Evolutionary conservation across 495 filamentous ascomycete genomes (phyloP).

Genomic region (Neurospora sp.): DNA sequence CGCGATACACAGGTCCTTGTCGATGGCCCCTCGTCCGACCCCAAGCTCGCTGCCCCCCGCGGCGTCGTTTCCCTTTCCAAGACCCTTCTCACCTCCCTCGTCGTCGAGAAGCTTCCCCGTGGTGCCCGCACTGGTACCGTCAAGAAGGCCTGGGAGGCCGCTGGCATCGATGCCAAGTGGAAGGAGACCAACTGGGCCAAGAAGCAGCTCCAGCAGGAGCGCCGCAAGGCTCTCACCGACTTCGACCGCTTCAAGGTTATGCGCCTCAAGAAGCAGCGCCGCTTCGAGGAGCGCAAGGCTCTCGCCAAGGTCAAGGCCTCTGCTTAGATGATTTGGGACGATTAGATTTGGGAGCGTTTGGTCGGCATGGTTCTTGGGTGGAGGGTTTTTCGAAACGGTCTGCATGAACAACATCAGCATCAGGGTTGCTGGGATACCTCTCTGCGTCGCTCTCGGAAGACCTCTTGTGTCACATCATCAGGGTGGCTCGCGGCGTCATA

Average conservation of each 20-base stretch:
- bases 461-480: slow-evolving; percentile 40
- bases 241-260: slow-evolving; percentile 99
- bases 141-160: slow-evolving; percentile 75
- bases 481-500: slow-evolving; percentile 30
- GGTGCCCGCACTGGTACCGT: slow-evolving; percentile 73
- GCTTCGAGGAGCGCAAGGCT: slow-evolving; percentile 93
- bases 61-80: slow-evolving; percentile 69
- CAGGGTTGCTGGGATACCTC: slow-evolving; percentile 35
- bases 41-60: slow-evolving; percentile 67
- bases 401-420: slow-evolving; percentile 37
- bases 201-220: slow-evolving; percentile 70
- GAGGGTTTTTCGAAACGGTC: slow-evolving; percentile 32
- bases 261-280: slow-evolving; percentile 93
- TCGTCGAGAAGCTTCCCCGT: slow-evolving; percentile 79
- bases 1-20: slow-evolving; percentile 65
- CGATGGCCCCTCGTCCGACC: slow-evolving; percentile 78
- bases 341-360: slow-evolving; percentile 22
- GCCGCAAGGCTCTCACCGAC: slow-evolving; percentile 85
- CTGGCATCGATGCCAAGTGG: slow-evolving; percentile 86
- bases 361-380: slow-evolving; percentile 29
- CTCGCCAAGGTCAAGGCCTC: slow-evolving; percentile 61
- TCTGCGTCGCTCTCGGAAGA: slow-evolving; percentile 43
- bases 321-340: slow-evolving; percentile 24
- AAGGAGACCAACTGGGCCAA: slow-evolving; percentile 79
- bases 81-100: slow-evolving; percentile 80